Percentiles rank a stretch among this genome's conserved stretches.
Evolutionary conservation across 129 eudicot species (phyloP).

Genomic region (sunflower (Helianthus annuus)): DNA sequence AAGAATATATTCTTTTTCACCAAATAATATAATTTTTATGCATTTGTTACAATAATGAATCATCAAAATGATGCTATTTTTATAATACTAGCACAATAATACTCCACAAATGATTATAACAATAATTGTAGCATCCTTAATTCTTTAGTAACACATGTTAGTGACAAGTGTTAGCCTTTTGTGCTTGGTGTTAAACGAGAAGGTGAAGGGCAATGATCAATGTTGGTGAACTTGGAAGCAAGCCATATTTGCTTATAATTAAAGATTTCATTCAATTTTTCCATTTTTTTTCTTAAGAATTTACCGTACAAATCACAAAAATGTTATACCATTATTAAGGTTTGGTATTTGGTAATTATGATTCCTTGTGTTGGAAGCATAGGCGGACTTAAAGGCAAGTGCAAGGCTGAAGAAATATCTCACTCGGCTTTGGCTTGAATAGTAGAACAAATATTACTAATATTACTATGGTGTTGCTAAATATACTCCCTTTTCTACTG

Average conservation of each 20-base stretch:
- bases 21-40: too few relatives aligned
- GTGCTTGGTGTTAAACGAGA: slow-evolving; percentile 18
- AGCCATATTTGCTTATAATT: slow-evolving; percentile 32
- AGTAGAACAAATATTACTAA: too few relatives aligned
- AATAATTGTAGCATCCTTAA: neutral
- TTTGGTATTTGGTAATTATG: neutral
- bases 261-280: slow-evolving; percentile 26
- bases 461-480: too few relatives aligned
- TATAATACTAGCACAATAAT: too few relatives aligned
- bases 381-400: too few relatives aligned
- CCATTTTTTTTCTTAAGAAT: neutral
- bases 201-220: slow-evolving; percentile 30
- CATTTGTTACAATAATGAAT: too few relatives aligned
- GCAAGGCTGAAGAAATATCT: too few relatives aligned
- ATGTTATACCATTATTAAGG: neutral
- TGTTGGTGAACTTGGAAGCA: slow-evolving; percentile 21
- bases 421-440: too few relatives aligned
- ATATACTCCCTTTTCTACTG: too few relatives aligned
- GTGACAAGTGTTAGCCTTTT: slow-evolving; percentile 28
- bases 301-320: neutral
- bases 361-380: neutral
- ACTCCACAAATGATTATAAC: neutral
- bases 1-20: too few relatives aligned
- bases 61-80: too few relatives aligned
- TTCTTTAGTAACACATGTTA: slow-evolving; percentile 5